phyloP scores from a whole-genome alignment of 1,284 basidiomycete genomes.

The Cystobasidium slooffiae region DNA sequence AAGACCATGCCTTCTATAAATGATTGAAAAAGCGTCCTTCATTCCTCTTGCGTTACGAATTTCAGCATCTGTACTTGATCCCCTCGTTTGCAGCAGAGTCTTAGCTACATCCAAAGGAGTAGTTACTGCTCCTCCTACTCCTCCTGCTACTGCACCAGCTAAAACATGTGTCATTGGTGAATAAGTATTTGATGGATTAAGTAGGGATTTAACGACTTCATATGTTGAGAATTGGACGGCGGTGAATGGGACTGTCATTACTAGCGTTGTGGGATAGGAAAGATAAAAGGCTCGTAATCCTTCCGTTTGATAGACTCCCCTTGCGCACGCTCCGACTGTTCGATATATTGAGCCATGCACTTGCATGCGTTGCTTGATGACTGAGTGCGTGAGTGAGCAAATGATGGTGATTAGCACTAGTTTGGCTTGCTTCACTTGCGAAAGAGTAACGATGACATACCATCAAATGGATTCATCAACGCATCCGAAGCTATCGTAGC shows the following conservation, averaged over 20 bases:
- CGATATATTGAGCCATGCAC: slow-evolving; percentile 88
- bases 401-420: not conserved
- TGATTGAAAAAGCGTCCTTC: slow-evolving; percentile 84
- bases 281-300: slow-evolving; percentile 94
- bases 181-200: slow-evolving; percentile 86
- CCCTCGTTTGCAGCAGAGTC: slow-evolving; percentile 92
- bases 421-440: not conserved
- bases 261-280: slow-evolving; percentile 96
- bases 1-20: slow-evolving; percentile 80
- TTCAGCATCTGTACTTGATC: slow-evolving; percentile 76
- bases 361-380: slow-evolving; percentile 99
- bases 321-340: slow-evolving; percentile 79
- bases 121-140: slow-evolving; percentile 90
- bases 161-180: slow-evolving; percentile 89
- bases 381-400: slow-evolving; percentile 60
- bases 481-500: slow-evolving; percentile 96
- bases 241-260: slow-evolving; percentile 96
- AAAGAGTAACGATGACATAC: slow-evolving; percentile 62
- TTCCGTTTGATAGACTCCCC: slow-evolving; percentile 80
- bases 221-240: slow-evolving; percentile 97
- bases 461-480: slow-evolving; percentile 99
- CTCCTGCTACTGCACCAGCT: slow-evolving; percentile 90
- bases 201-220: slow-evolving; percentile 83
- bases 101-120: slow-evolving; percentile 99
- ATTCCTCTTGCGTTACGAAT: slow-evolving; percentile 86